Evolutionary conservation across 2,329 filamentous ascomycete genomes (phyloP).

Genomic region (Ilyonectria mors-panacis): DNA sequence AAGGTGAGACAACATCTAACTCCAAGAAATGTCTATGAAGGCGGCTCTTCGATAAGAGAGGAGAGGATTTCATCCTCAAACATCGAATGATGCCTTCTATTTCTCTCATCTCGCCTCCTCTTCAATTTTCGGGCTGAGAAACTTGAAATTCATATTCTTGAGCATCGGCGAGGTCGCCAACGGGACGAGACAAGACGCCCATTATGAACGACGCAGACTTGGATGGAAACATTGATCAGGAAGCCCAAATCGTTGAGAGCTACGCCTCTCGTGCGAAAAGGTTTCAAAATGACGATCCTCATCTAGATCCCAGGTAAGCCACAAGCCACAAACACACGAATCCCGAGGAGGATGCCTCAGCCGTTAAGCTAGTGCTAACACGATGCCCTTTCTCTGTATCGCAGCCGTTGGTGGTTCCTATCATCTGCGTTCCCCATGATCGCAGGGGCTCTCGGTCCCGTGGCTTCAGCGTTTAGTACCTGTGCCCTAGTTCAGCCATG

Average conservation of each 20-base stretch:
- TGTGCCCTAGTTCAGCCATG: conserved; percentile 85
- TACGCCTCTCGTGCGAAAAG: conserved; percentile 42
- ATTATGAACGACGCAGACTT: conserved; percentile 61
- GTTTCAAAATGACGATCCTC: conserved; percentile 57
- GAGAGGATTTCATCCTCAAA: background rate
- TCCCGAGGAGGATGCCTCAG: background rate
- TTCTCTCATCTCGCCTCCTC: conserved; percentile 5
- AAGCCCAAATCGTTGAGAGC: conserved; percentile 22
- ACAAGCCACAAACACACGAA: background rate
- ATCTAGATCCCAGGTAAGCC: conserved; percentile 62
- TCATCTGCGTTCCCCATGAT: conserved; percentile 81
- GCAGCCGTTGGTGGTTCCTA: conserved; percentile 74
- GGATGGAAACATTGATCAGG: conserved; percentile 50
- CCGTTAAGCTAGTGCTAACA: background rate
- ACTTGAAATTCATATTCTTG: background rate
- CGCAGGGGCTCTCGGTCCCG: conserved; percentile 86
- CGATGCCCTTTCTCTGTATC: background rate
- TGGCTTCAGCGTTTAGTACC: conserved; percentile 90
- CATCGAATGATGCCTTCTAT: background rate
- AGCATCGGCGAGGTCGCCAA: background rate
- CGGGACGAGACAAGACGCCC: background rate
- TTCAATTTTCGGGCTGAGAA: background rate
- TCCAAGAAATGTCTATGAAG: background rate
- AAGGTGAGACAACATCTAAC: too few species aligned
- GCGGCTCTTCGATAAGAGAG: background rate